Conservation (phyloP, 768 basidiomycete species). For the Glaciozyma antarctica region DNA sequence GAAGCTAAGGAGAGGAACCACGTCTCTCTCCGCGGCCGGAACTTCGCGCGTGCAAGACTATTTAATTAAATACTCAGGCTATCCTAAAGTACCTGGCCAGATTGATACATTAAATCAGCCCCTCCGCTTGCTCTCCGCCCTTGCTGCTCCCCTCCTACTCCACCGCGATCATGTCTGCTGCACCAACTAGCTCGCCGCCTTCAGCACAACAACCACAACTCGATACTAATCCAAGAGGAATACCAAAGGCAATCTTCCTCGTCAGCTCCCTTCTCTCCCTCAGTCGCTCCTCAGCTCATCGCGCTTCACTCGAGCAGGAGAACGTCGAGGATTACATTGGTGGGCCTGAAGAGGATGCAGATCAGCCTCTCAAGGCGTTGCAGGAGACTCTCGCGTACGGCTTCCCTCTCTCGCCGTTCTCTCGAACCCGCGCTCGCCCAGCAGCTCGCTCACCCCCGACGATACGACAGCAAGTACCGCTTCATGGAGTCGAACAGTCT, state of each 20-base stretch:
- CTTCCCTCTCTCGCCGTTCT: background rate
- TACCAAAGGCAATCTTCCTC: slow-evolving; percentile 90
- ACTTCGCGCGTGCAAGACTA: too few species aligned
- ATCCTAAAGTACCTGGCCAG: too few species aligned
- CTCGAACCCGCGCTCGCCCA: too few species aligned
- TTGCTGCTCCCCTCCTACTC: too few species aligned
- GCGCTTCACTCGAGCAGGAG: slow-evolving; percentile 46
- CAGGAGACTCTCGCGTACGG: slow-evolving; percentile 90
- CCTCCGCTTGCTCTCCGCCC: too few species aligned
- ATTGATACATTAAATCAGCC: too few species aligned
- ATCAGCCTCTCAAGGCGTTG: slow-evolving; percentile 64
- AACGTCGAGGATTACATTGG: slow-evolving; percentile 81
- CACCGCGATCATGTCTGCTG: background rate
- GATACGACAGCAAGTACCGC: slow-evolving; percentile 72
- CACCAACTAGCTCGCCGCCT: background rate
- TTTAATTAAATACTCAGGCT: too few species aligned
- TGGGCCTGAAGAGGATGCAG: slow-evolving; percentile 65
- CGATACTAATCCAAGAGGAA: slow-evolving; percentile 66
- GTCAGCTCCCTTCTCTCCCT: slow-evolving; percentile 45
- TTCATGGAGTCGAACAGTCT: slow-evolving; percentile 88
- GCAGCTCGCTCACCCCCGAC: too few species aligned
- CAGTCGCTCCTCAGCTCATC: background rate
- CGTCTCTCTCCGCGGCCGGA: too few species aligned
- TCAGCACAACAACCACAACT: background rate
- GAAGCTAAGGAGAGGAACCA: too few species aligned